Conservation (phyloP, 495 filamentous ascomycete species). For the Viridothelium virens region DNA sequence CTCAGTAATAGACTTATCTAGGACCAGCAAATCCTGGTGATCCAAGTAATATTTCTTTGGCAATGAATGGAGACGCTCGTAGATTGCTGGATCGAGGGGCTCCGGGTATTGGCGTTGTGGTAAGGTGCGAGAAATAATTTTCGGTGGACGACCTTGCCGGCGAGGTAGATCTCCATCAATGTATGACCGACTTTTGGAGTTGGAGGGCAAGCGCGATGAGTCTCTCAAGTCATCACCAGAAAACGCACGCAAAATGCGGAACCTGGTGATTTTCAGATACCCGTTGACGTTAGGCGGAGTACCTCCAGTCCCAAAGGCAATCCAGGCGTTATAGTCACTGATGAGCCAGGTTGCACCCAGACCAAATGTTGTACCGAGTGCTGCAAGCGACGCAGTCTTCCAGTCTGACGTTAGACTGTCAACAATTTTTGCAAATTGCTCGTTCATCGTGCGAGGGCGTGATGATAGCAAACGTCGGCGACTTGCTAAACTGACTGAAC, state of each 20-base stretch:
- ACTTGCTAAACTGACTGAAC: too few relatives aligned
- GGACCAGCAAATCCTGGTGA: not conserved
- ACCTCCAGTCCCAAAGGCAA: constrained; percentile 43
- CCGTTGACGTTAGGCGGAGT: constrained; percentile 65
- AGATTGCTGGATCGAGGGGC: not conserved
- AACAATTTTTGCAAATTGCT: too few relatives aligned
- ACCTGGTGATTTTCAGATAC: constrained; percentile 56
- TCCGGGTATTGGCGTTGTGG: not conserved
- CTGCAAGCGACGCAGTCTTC: too few relatives aligned
- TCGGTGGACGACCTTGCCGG: constrained; percentile 55
- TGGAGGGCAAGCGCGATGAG: not conserved
- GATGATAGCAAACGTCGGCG: too few relatives aligned
- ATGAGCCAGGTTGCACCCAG: not conserved
- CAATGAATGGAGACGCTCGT: not conserved
- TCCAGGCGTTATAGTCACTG: not conserved
- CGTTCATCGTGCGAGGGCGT: too few relatives aligned
- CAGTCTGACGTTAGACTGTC: too few relatives aligned
- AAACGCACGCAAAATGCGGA: constrained; percentile 20
- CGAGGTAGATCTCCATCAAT: constrained; percentile 46
- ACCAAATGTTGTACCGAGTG: not conserved
- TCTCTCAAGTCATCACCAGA: constrained; percentile 1
- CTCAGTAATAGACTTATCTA: constrained; percentile 3
- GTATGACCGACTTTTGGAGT: constrained; percentile 33
- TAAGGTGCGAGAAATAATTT: constrained; percentile 21
- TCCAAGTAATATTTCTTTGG: not conserved